Evolutionary conservation across 331 rosid species (phyloP), one percentile per base, ranked within the genome.

Genomic region (Quercus lobata): DNA sequence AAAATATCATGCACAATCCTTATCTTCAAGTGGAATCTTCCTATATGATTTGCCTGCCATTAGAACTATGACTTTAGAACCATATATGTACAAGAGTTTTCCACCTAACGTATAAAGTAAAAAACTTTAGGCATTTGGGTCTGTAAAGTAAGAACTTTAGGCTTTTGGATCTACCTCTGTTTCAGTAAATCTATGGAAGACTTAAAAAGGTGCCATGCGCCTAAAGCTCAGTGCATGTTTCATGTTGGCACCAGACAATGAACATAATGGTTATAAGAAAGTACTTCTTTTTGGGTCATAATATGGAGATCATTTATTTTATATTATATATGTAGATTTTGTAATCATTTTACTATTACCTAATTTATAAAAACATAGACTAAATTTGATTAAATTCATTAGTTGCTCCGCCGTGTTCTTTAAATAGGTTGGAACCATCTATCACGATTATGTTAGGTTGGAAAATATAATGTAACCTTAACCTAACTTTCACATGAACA

Each of bases 41-140:
- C 49, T 41, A 56, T 5, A 56, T 41, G 46, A 78, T 44, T 24
- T 78, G 82, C 82, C 81, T 70, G 76, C 81, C 81, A 78, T 78
- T 57, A 70, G 44, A 49, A 49, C 16, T 49, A 68, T 21, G 56
- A 17, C 44, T 29, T 35, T 69, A 54, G 37, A 65, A 35, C n/a
- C 66, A 41, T 41, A 41, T 41, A 53, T 41, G 34, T 71, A 55
- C 58, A 18, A 70, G 60, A 70, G 60, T 41, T 57, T 69, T 32
- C 74, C 76, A 71, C 71, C 71, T 54, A 76, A 22, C 69, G 46
- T 11, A 25, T 22, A 57, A 69, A 69, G 57, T 55, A 69, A 49
- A 4, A 32, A 35, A 68, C 19, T 18, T 68, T 7, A 68, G 7
- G 72, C 37, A 35, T 32, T 68, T 19, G 53, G 53, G 35, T 68